A percentile compares a stretch with the other conserved stretches of the same genome.
Conservation (phyloP, 2,329 filamentous ascomycete genomes). For the Colletotrichum trifolii region DNA sequence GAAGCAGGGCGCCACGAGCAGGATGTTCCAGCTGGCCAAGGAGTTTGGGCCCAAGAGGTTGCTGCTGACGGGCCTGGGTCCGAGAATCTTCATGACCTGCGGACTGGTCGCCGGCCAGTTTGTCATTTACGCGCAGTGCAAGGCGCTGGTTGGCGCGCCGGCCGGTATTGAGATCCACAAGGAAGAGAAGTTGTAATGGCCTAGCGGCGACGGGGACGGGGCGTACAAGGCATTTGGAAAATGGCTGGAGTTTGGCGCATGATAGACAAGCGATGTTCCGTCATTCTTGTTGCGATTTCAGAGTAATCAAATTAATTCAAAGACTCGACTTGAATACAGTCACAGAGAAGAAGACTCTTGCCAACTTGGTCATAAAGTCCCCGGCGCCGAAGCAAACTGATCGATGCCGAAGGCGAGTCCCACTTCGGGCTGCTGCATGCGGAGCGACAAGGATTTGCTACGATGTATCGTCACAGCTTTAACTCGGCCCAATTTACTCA, state of each 20-base stretch:
- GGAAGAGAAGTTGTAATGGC: constrained; percentile 43
- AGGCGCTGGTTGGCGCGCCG: constrained; percentile 62
- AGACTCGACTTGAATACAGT: no score
- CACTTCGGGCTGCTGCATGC: no score
- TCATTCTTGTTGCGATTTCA: not conserved
- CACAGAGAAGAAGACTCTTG: no score
- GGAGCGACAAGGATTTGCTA: no score
- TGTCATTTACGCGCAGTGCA: constrained; percentile 67
- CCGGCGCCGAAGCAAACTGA: no score
- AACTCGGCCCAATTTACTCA: no score
- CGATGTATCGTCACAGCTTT: no score
- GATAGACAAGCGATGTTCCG: constrained; percentile 10
- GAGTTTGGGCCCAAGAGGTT: constrained; percentile 63
- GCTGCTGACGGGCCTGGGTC: constrained; percentile 59
- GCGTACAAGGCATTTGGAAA: not conserved
- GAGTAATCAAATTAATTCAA: no score
- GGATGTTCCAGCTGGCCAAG: constrained; percentile 63
- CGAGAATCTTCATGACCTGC: constrained; percentile 65
- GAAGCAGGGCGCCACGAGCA: constrained; percentile 58
- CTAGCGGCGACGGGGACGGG: not conserved
- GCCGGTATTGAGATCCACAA: constrained; percentile 65
- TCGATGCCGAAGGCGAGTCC: no score
- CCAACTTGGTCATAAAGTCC: no score
- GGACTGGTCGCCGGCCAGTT: constrained; percentile 64
- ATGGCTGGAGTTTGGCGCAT: constrained; percentile 11